These are phyloP conservation scores for Coemansia umbellata DNA, from an alignment of 192 early-diverging fungal genomes.

Conservation along the genomic window DNA sequence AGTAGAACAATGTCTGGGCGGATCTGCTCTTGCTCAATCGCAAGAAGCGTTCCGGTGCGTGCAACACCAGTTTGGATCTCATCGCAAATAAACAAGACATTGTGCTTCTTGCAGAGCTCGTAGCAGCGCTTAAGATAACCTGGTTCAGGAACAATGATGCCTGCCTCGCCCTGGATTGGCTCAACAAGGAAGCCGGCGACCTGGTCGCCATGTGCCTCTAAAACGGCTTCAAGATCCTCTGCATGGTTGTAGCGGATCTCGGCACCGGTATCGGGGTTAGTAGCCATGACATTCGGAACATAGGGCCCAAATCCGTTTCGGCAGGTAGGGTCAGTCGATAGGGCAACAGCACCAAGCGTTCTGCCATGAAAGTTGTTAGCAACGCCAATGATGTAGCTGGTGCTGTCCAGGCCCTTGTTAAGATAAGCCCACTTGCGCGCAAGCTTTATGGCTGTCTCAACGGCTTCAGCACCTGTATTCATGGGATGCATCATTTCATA, in stretches of 20 bases:
- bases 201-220: conserved; percentile 76
- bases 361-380: conserved; percentile 96
- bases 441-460: conserved; percentile 98
- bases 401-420: conserved; percentile 80
- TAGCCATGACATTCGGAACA: conserved; percentile 78
- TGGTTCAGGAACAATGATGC: conserved; percentile 89
- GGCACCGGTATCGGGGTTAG: conserved; percentile 68
- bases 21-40: conserved; percentile 88
- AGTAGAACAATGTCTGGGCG: conserved; percentile 92
- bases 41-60: conserved; percentile 92
- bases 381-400: conserved; percentile 79
- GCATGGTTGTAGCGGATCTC: conserved; percentile 79
- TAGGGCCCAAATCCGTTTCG: conserved; percentile 91
- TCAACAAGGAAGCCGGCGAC: conserved; percentile 96
- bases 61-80: conserved; percentile 98
- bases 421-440: conserved; percentile 95
- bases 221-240: conserved; percentile 82
- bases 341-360: conserved; percentile 87
- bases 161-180: conserved; percentile 99
- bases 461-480: conserved; percentile 99
- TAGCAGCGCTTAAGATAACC: conserved; percentile 86
- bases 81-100: conserved; percentile 96
- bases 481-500: conserved; percentile 98
- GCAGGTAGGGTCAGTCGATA: conserved; percentile 90
- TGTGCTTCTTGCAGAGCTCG: conserved; percentile 95